These are phyloP conservation scores for Poterioochromonas sp. DNA, from an alignment of 352 stramenopile species.

Conservation along the genomic window DNA sequence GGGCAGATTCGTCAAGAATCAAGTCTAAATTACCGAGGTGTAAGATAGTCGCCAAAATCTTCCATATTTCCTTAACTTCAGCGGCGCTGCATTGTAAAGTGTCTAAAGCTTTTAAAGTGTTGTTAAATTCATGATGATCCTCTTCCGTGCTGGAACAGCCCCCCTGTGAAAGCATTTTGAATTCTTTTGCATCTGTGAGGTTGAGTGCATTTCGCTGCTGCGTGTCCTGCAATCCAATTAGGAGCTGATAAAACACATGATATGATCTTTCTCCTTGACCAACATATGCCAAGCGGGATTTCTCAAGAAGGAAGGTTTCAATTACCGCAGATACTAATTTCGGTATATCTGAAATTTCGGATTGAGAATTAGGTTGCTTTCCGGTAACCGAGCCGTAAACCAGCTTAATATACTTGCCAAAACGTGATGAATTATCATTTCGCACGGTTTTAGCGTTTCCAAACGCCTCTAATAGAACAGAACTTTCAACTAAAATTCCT, in stretches of 20 bases:
- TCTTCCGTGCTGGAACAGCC: background rate
- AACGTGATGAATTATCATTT: slow-evolving; percentile 54
- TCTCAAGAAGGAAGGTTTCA: slow-evolving; percentile 70
- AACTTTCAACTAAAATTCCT: slow-evolving; percentile 62
- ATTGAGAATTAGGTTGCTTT: background rate
- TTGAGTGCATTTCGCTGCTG: background rate
- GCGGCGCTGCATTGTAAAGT: background rate
- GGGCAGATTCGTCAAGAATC: background rate
- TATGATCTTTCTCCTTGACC: slow-evolving; percentile 88
- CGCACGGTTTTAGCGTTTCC: slow-evolving; percentile 76
- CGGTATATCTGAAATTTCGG: background rate
- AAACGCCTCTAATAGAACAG: slow-evolving; percentile 74
- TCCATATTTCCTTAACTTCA: slow-evolving; percentile 63
- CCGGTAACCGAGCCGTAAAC: background rate
- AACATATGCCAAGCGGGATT: slow-evolving; percentile 72
- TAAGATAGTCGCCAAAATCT: slow-evolving; percentile 88
- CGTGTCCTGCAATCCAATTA: slow-evolving; percentile 36
- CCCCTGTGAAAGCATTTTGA: background rate
- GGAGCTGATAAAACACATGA: slow-evolving; percentile 96
- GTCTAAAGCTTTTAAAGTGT: background rate
- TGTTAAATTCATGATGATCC: slow-evolving; percentile 4
- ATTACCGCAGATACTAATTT: slow-evolving; percentile 6
- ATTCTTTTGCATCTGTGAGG: background rate
- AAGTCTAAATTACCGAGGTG: slow-evolving; percentile 92
- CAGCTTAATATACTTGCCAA: slow-evolving; percentile 28